Base-by-base conservation (phyloP, 2,329 filamentous ascomycete species). In the Claviceps arundinis region DNA sequence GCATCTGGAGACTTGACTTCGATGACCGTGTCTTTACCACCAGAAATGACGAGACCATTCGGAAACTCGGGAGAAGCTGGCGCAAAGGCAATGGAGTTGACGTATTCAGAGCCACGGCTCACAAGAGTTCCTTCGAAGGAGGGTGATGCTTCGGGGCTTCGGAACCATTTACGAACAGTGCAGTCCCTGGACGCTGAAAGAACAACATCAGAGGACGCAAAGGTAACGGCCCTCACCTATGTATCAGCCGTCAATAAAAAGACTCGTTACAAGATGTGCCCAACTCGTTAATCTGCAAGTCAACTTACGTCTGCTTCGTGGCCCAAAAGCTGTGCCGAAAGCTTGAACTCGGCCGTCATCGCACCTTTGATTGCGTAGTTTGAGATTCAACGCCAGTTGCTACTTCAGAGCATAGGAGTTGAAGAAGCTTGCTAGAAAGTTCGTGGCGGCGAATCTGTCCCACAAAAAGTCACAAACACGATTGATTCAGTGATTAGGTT, bases 161-260 rank as follows among this genome's bases (percentile, higher is more conserved):
- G 81, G 58, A 81, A 84, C 93, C 93, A 98, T 58, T 87, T 71
- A 48, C 91, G 84, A 51, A 96, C 89, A 16, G 88, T 94, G 61
- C 85, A 86, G 72, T 98, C 93, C 70, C 93, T 80, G 47, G 93
- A 97, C 38, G 88, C 89, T 19, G 93, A 95, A 58, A 95, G 72
- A 55, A 95, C 73, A 46, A 79, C 75, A 57, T 85, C 79, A 55
- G 85, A 72, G 49, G 78, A 77, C 22, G 89, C 87, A 62, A 91
- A 96, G 63, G 76, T 76, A 60, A 95, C 85, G 57, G 82, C 86
- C 61, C 91, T 89, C 60, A 98, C 91, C 91, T 97, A 59, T 7
- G 26, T 45, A 5, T 17, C 30, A 45, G 34, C 13, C 14, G 42
- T 50, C 42, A 46, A 14, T 43, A 45, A n/a, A 37, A 30, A 24